Evolutionary conservation across 331 rosid species (phyloP).

Genomic region (Phaseolus coccineus): DNA sequence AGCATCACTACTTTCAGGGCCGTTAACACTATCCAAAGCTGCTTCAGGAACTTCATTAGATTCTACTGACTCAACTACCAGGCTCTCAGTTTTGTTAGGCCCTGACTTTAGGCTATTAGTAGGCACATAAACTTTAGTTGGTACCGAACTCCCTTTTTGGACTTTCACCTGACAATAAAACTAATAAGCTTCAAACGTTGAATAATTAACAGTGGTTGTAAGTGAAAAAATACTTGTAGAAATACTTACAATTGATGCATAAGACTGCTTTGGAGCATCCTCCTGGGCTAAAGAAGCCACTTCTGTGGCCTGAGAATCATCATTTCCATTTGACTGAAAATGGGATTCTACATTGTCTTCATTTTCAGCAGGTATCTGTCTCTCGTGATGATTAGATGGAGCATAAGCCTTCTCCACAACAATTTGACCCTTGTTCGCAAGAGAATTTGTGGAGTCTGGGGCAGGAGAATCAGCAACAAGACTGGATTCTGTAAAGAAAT

Average conservation of each 20-base stretch:
- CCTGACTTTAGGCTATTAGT: slow-evolving; percentile 52
- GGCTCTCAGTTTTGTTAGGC: slow-evolving; percentile 51
- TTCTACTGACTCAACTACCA: slow-evolving; percentile 44
- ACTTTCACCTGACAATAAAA: slow-evolving; percentile 72
- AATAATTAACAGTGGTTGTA: slow-evolving; percentile 24
- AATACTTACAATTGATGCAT: slow-evolving; percentile 78
- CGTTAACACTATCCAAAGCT: slow-evolving; percentile 45
- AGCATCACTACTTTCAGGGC: slow-evolving; percentile 53
- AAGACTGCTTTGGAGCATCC: slow-evolving; percentile 73
- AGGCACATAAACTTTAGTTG: slow-evolving; percentile 68
- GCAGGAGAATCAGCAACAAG: slow-evolving; percentile 57
- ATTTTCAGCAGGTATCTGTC: slow-evolving; percentile 46
- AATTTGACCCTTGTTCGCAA: slow-evolving; percentile 42
- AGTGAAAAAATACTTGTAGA: slow-evolving; percentile 27
- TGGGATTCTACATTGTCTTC: slow-evolving; percentile 52
- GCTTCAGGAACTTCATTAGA: slow-evolving; percentile 56
- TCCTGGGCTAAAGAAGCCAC: slow-evolving; percentile 53
- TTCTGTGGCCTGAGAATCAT: slow-evolving; percentile 52
- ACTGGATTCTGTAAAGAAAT: slow-evolving; percentile 52
- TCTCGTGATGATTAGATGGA: slow-evolving; percentile 55
- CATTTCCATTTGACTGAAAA: slow-evolving; percentile 58
- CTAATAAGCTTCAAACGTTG: slow-evolving; percentile 38
- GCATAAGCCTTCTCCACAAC: slow-evolving; percentile 54
- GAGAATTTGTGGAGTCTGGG: slow-evolving; percentile 53
- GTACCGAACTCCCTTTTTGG: slow-evolving; percentile 52